Conservation (phyloP, 2,329 filamentous ascomycete genomes). For the Mycocentrospora acerina region DNA sequence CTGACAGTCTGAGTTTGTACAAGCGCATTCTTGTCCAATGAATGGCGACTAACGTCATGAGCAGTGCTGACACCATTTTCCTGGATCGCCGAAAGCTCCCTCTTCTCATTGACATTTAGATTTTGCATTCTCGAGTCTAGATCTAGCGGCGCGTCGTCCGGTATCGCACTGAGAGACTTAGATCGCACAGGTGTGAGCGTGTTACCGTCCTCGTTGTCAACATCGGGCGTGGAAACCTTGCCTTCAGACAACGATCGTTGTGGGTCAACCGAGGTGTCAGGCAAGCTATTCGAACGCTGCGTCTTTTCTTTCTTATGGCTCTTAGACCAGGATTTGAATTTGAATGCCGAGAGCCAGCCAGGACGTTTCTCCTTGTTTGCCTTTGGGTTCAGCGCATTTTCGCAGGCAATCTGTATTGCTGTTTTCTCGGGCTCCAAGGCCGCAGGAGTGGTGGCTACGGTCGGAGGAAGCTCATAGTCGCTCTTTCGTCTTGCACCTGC, state of each 20-base stretch:
- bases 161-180: constrained; percentile 37
- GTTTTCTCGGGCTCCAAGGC: constrained; percentile 14
- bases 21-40: constrained; percentile 24
- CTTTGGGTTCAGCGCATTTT: constrained; percentile 19
- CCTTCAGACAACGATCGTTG: constrained; percentile 30
- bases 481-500: constrained; percentile 24
- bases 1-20: constrained; percentile 30
- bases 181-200: constrained; percentile 32
- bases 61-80: constrained; percentile 12
- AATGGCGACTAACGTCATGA: constrained; percentile 6
- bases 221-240: too few relatives aligned
- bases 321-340: constrained; percentile 31
- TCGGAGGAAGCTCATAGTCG: constrained; percentile 14
- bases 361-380: constrained; percentile 30
- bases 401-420: constrained; percentile 23
- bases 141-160: constrained; percentile 23
- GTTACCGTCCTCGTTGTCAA: constrained; percentile 12
- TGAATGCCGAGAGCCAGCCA: constrained; percentile 33
- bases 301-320: constrained; percentile 22
- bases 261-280: constrained; percentile 17
- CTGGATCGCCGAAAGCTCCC: constrained; percentile 7
- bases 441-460: neutral
- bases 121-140: constrained; percentile 28
- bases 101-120: constrained; percentile 13
- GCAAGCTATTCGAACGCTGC: constrained; percentile 22